Conservation (phyloP, 176 grass and related monocot species). For the Carex kokanica region DNA sequence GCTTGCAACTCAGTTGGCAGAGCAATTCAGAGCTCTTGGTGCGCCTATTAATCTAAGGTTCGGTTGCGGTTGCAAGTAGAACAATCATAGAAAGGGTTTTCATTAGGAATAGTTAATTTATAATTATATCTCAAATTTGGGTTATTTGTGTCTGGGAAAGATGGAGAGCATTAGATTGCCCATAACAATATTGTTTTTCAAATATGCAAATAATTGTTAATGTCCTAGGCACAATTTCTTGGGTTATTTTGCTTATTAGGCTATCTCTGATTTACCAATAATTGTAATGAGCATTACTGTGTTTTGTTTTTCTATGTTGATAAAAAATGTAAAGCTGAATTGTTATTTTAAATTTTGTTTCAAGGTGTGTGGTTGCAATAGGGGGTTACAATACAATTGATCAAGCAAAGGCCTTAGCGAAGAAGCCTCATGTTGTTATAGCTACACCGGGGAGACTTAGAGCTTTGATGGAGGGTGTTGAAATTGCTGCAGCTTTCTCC, state of each 20-base stretch:
- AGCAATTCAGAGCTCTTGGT: constrained; percentile 92
- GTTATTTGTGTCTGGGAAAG: background rate
- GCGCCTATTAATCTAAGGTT: constrained; percentile 50
- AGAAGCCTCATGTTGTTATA: constrained; percentile 69
- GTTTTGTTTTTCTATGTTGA: background rate
- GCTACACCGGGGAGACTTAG: constrained; percentile 87
- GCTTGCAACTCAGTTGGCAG: constrained; percentile 78
- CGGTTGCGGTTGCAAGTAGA: background rate
- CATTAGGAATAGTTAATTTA: background rate
- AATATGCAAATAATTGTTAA: too few species aligned
- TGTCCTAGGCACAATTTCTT: background rate
- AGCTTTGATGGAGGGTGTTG: constrained; percentile 61
- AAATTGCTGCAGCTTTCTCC: constrained; percentile 72
- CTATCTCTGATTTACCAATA: background rate
- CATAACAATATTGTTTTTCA: too few species aligned
- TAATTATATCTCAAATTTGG: background rate
- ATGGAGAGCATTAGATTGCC: too few species aligned
- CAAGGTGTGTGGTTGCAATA: constrained; percentile 63
- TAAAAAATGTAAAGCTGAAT: background rate
- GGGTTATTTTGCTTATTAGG: background rate
- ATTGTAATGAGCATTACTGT: background rate
- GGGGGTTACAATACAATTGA: constrained; percentile 71
- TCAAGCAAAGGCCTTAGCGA: constrained; percentile 66
- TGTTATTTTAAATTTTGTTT: constrained; percentile 5
- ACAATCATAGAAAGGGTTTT: background rate